Evolutionary conservation across 2,329 filamentous ascomycete species (phyloP).

Genomic region (Basipetospora sp.): DNA sequence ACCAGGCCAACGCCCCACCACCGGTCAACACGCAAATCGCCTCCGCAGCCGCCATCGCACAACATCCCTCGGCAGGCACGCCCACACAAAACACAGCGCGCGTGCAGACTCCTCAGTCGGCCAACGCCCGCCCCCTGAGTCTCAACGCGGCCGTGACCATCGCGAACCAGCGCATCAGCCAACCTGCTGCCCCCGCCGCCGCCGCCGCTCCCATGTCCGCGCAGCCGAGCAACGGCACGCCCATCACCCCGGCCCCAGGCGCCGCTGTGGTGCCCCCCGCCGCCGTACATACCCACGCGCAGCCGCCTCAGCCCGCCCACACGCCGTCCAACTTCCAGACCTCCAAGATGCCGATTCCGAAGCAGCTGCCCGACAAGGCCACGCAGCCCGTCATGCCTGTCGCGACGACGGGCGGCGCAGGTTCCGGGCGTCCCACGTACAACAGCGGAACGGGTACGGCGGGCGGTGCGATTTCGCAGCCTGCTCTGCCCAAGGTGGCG

Average conservation of each 20-base stretch:
- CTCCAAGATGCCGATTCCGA: constrained; percentile 67
- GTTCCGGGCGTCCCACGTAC: constrained; percentile 65
- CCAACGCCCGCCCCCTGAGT: constrained; percentile 27
- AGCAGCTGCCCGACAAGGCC: constrained; percentile 54
- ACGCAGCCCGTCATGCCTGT: constrained; percentile 61
- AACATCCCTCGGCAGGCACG: constrained; percentile 28
- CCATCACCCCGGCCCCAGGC: constrained; percentile 19
- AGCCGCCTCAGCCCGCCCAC: constrained; percentile 26
- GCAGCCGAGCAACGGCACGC: constrained; percentile 17
- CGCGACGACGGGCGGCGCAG: constrained; percentile 45
- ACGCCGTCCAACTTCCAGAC: too few relatives aligned
- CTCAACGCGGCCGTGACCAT: constrained; percentile 35
- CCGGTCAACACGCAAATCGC: constrained; percentile 31
- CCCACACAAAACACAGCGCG: constrained; percentile 34
- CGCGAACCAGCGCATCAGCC: constrained; percentile 27
- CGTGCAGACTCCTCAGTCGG: constrained; percentile 34
- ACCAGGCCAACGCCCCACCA: constrained; percentile 17
- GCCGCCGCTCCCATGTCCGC: too few relatives aligned
- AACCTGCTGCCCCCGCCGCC: constrained; percentile 12
- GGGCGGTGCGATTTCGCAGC: constrained; percentile 74
- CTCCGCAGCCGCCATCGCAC: constrained; percentile 23
- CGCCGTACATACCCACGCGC: neutral
- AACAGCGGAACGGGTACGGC: constrained; percentile 62
- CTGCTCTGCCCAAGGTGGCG: constrained; percentile 67
- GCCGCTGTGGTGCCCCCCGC: neutral